Conservation (phyloP, 495 filamentous ascomycete genomes). For the Staphylotrichum longicolle region DNA sequence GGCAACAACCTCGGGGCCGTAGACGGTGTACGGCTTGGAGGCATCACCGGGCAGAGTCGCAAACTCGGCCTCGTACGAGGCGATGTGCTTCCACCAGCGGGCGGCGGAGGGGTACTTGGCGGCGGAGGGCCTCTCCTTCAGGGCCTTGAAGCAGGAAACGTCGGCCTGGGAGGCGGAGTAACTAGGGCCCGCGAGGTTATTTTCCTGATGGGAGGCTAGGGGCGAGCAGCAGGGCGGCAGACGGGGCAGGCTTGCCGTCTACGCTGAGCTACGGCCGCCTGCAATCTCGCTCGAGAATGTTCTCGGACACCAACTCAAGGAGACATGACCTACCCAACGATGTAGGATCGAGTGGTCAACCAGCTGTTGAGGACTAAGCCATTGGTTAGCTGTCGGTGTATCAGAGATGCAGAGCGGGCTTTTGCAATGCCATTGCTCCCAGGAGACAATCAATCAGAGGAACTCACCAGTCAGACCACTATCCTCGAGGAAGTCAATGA, state of each 20-base stretch:
- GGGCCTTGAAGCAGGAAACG: slow-evolving; percentile 87
- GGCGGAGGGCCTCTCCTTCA: slow-evolving; percentile 70
- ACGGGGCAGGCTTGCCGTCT: too few species aligned
- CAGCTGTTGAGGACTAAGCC: slow-evolving; percentile 81
- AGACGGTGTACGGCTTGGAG: slow-evolving; percentile 79
- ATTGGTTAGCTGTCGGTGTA: too few species aligned
- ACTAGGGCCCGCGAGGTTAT: slow-evolving; percentile 43
- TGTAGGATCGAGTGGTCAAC: slow-evolving; percentile 87
- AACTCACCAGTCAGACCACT: too few species aligned
- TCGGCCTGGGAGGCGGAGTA: slow-evolving; percentile 89
- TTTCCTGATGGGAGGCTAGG: not conserved
- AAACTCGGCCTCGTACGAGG: slow-evolving; percentile 87
- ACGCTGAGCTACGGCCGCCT: too few species aligned
- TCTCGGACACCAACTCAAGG: slow-evolving; percentile 52
- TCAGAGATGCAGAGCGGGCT: too few species aligned
- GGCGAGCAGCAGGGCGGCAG: slow-evolving; percentile 76
- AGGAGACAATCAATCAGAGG: too few species aligned
- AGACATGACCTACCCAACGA: slow-evolving; percentile 68
- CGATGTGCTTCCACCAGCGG: slow-evolving; percentile 98
- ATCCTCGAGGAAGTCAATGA: too few species aligned
- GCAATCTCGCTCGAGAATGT: too few species aligned
- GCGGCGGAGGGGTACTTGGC: slow-evolving; percentile 89
- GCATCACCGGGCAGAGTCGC: slow-evolving; percentile 86
- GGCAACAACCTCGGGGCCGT: slow-evolving; percentile 80
- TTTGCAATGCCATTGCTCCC: too few species aligned